A percentile compares a stretch with the other conserved stretches of the same genome.
phyloP scores from a whole-genome alignment of 2,329 filamentous ascomycete species.

The Trichoderma atroviride region DNA sequence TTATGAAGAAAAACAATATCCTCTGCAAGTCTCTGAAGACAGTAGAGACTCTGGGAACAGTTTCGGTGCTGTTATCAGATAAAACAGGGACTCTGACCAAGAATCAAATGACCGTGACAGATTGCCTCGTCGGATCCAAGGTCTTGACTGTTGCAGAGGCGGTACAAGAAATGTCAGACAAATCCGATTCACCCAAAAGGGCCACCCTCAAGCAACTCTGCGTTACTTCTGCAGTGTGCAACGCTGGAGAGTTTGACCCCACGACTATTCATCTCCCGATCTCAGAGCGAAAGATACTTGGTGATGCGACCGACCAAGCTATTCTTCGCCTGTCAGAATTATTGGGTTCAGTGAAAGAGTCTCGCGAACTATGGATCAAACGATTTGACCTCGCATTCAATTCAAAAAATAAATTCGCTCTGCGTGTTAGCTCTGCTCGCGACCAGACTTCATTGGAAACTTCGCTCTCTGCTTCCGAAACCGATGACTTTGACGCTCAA shows the following conservation, averaged over 20 bases:
- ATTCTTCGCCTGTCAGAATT: not conserved
- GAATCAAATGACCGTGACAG: slow-evolving; percentile 74
- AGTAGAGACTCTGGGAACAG: slow-evolving; percentile 73
- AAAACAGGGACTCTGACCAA: slow-evolving; percentile 74
- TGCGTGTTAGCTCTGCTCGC: slow-evolving; percentile 39
- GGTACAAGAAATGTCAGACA: slow-evolving; percentile 42
- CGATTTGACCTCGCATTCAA: slow-evolving; percentile 74
- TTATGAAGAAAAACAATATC: slow-evolving; percentile 76
- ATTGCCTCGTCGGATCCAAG: slow-evolving; percentile 60
- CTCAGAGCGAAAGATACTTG: slow-evolving; percentile 60
- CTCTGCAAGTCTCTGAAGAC: slow-evolving; percentile 81
- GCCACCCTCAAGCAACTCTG: slow-evolving; percentile 53
- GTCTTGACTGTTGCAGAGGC: not conserved
- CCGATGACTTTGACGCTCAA: slow-evolving; percentile 46
- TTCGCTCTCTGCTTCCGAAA: not conserved
- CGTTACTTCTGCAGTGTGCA: slow-evolving; percentile 67
- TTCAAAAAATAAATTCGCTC: slow-evolving; percentile 83
- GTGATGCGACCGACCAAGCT: not conserved
- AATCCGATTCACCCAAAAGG: not conserved
- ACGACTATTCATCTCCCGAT: slow-evolving; percentile 64
- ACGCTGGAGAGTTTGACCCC: slow-evolving; percentile 74
- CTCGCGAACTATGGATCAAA: slow-evolving; percentile 65
- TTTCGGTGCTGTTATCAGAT: slow-evolving; percentile 75
- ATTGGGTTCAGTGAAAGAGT: slow-evolving; percentile 65
- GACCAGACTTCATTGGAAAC: not conserved